These are phyloP conservation scores for Colletotrichum melonis DNA, from an alignment of 2,329 filamentous ascomycete genomes.

Conservation along the genomic window DNA sequence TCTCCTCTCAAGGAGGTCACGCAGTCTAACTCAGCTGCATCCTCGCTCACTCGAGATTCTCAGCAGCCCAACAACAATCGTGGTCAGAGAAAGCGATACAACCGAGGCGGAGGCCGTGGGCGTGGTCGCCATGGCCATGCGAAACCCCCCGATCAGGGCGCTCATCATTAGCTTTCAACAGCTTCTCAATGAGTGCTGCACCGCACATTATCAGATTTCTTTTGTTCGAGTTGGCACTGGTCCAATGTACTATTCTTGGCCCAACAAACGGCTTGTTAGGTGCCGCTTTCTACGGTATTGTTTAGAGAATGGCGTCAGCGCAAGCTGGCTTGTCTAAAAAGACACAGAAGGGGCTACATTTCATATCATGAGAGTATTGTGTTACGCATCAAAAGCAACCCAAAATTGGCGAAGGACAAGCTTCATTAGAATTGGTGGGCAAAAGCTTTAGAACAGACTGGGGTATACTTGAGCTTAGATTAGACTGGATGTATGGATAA, in stretches of 20 bases:
- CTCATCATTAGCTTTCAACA: background rate
- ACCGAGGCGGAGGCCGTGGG: conserved; percentile 14
- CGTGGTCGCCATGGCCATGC: conserved; percentile 16
- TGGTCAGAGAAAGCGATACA: background rate
- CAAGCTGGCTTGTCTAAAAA: background rate
- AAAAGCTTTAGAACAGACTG: conserved; percentile 1
- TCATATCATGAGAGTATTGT: background rate
- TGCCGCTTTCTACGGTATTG: background rate
- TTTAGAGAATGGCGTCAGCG: background rate
- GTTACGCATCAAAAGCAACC: background rate
- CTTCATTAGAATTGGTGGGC: background rate
- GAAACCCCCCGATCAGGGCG: background rate
- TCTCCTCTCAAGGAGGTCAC: background rate
- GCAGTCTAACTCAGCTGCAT: background rate
- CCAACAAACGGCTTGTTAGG: background rate
- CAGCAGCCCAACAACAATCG: conserved; percentile 9
- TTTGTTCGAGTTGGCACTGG: background rate
- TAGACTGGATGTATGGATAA: conserved; percentile 17
- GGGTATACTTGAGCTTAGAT: background rate
- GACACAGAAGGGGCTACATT: background rate
- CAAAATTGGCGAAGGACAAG: background rate
- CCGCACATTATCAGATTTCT: background rate
- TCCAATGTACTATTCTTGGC: background rate
- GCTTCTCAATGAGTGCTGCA: background rate
- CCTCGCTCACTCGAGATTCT: background rate